phyloP scores from a whole-genome alignment of 192 early-diverging fungal species.

The Gryganskiella cystojenkinii region DNA sequence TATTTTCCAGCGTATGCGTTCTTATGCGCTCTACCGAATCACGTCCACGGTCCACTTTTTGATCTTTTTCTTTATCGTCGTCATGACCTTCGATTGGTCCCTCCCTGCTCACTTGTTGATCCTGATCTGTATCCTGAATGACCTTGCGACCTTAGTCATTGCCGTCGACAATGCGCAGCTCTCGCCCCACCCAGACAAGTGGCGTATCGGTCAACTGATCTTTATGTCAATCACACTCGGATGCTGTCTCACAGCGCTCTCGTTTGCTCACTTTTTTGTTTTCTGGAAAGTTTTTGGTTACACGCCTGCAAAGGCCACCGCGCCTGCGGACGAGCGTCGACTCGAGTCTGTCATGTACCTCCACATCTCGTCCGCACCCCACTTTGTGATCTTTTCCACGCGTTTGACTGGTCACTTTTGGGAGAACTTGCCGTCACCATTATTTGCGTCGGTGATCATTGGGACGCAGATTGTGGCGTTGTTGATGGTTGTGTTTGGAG shows the following conservation, averaged over 20 bases:
- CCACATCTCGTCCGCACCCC: constrained; percentile 91
- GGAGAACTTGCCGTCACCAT: constrained; percentile 81
- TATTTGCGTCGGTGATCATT: constrained; percentile 83
- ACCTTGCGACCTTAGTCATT: constrained; percentile 92
- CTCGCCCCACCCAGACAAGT: constrained; percentile 92
- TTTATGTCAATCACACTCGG: constrained; percentile 83
- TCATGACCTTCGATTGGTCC: constrained; percentile 83
- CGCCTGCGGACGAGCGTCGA: constrained; percentile 42
- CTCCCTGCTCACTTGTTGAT: constrained; percentile 86
- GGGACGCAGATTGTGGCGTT: constrained; percentile 93
- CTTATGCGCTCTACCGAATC: constrained; percentile 94
- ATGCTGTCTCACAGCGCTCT: constrained; percentile 75
- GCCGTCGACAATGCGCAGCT: constrained; percentile 96
- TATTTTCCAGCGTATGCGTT: constrained; percentile 96
- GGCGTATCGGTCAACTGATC: constrained; percentile 93
- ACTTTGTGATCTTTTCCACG: constrained; percentile 98
- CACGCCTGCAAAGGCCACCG: constrained; percentile 30
- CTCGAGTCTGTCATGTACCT: constrained; percentile 96
- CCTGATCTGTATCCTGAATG: constrained; percentile 93
- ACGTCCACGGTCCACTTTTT: constrained; percentile 96
- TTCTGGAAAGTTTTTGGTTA: constrained; percentile 53
- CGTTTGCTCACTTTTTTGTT: constrained; percentile 88
- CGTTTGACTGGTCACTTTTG: constrained; percentile 88
- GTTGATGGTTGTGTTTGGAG: constrained; percentile 77
- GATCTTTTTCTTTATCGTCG: constrained; percentile 95